Evolutionary conservation across 2,329 filamentous ascomycete species (phyloP), one percentile per base, ranked within the genome.

Genomic region (Epichloe typhina): DNA sequence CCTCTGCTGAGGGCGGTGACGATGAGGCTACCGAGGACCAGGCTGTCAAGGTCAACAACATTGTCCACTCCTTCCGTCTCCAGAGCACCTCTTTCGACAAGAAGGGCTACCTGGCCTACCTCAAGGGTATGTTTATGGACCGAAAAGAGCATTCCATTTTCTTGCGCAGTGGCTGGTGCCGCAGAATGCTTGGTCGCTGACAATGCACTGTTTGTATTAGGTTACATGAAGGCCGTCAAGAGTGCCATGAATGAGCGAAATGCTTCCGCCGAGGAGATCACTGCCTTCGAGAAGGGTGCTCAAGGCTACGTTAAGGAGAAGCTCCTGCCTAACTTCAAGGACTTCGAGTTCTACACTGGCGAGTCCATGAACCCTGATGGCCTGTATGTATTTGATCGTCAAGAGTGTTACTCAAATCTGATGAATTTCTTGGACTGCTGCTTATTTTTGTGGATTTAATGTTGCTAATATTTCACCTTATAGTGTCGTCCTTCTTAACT

Each of bases 271-370:
- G 84, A 84, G 13, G 77, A 81, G 54, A 74, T 96, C 71, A 79
- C 81, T 60, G 77, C 75, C 19, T 96, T 96, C 74, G 84, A 95
- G 79, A 80, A 75, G 59, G 83, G 82, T 61, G 90, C 89, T 53
- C 67, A 73, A 57, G 71, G 59, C 51, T 94, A 80, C 67, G 84
- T 87, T 71, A 95, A 95, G 79, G 84, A 88, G 76, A 81, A 80
- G 66, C 77, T 95, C 59, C 74, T 84, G 53, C 73, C 66, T 68
- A 91, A 88, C 75, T 95, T 95, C 79, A 90, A 95, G 76, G 88
- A 97, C 77, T 95, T 84, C 70, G 91, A 97, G 71, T 91, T 96
- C 73, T 86, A 86, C 72, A 88, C 86, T 62, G 90, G 91, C 74
- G 84, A 93, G 77, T 85, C 82, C 62, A 94, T 95, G 88, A 81